phyloP scores from a whole-genome alignment of 139 green algal species.

The Chlorella sorokiniana region DNA sequence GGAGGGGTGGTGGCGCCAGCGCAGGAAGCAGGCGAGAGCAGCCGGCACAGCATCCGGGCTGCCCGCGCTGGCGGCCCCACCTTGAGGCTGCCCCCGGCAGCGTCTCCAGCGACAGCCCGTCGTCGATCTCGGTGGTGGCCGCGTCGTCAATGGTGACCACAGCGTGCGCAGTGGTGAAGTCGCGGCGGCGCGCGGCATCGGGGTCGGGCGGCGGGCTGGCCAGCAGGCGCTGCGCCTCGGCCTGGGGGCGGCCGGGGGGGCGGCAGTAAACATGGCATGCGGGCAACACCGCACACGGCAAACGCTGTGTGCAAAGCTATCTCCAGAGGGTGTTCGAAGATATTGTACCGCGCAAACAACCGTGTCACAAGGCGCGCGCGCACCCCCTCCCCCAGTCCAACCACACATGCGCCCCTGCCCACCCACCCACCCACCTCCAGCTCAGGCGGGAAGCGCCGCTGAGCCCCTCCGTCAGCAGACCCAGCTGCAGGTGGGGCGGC shows the following conservation, averaged over 20 bases:
- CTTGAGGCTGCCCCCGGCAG: slow-evolving; percentile 48
- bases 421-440: slow-evolving; percentile 39
- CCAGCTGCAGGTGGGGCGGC: slow-evolving; percentile 63
- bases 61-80: too few relatives aligned
- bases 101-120: slow-evolving; percentile 73
- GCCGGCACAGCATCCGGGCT: not conserved
- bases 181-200: slow-evolving; percentile 55
- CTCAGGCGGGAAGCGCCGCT: slow-evolving; percentile 31
- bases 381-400: not conserved
- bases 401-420: not conserved
- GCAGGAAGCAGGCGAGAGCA: not conserved
- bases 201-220: slow-evolving; percentile 54
- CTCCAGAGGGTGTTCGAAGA: too few relatives aligned
- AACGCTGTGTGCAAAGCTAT: too few relatives aligned
- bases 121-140: slow-evolving; percentile 83
- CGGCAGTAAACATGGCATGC: not conserved
- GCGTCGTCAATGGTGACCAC: slow-evolving; percentile 85
- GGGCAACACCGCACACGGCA: too few relatives aligned
- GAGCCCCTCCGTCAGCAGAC: slow-evolving; percentile 49
- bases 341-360: too few relatives aligned
- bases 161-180: slow-evolving; percentile 63
- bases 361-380: too few relatives aligned
- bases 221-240: slow-evolving; percentile 45
- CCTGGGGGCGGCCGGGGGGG: slow-evolving; percentile 48
- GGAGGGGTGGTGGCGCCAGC: not conserved